Evolutionary conservation across 495 filamentous ascomycete species (phyloP).

Genomic region (Penicillium arizonense): DNA sequence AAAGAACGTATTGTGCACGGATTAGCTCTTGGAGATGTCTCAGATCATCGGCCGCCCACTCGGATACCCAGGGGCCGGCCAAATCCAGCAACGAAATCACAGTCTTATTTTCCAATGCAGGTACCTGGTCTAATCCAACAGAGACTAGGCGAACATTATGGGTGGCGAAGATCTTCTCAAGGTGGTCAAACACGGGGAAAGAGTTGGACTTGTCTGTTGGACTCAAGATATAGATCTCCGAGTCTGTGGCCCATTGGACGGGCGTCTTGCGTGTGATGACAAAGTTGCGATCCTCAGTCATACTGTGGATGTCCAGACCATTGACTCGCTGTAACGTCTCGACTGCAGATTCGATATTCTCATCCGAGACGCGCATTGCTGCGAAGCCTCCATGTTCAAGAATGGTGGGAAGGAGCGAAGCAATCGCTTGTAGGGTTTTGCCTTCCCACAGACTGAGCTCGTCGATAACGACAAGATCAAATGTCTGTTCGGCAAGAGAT

Average conservation of each 20-base stretch:
- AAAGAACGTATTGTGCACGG: slow-evolving; percentile 22
- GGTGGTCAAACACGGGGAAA: slow-evolving; percentile 8
- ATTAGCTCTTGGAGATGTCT: slow-evolving; percentile 12
- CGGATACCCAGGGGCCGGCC: slow-evolving; percentile 13
- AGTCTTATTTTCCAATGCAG: slow-evolving; percentile 14
- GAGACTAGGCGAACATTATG: slow-evolving; percentile 11
- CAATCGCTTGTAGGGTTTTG: background rate
- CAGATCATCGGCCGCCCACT: slow-evolving; percentile 15
- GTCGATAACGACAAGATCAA: slow-evolving; percentile 15
- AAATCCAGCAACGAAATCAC: slow-evolving; percentile 25
- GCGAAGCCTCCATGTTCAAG: slow-evolving; percentile 11
- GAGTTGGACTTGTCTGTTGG: slow-evolving; percentile 2
- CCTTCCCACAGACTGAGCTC: slow-evolving; percentile 8
- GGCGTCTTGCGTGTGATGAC: slow-evolving; percentile 12
- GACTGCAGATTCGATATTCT: background rate
- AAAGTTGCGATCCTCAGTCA: slow-evolving; percentile 11
- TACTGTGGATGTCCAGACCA: slow-evolving; percentile 8
- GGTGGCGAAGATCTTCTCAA: slow-evolving; percentile 13
- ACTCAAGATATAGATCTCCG: slow-evolving; percentile 16
- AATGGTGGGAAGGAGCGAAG: slow-evolving; percentile 2
- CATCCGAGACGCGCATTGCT: slow-evolving; percentile 7
- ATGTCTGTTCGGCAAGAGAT: slow-evolving; percentile 4
- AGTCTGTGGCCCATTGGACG: slow-evolving; percentile 8
- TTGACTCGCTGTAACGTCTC: slow-evolving; percentile 5
- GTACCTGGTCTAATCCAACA: slow-evolving; percentile 13